These are phyloP conservation scores for Phialophora macrospora DNA, from an alignment of 2,329 filamentous ascomycete species.

Conservation along the genomic window DNA sequence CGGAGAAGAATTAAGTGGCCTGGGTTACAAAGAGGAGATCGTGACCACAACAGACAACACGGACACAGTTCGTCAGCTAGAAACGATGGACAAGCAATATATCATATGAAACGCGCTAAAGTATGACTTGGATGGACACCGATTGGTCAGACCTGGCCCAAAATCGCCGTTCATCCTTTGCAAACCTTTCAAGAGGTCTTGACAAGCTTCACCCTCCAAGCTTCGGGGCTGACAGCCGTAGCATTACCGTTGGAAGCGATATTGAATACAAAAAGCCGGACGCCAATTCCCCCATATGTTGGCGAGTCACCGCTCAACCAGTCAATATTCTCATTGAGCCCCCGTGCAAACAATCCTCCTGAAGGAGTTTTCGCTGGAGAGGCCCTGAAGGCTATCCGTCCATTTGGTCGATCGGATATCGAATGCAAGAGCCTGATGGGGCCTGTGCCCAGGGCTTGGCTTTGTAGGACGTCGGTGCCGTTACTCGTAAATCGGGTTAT, in stretches of 20 bases:
- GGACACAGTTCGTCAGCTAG: not conserved
- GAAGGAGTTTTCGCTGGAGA: not conserved
- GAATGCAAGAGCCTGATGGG: constrained; percentile 38
- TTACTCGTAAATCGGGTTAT: constrained; percentile 31
- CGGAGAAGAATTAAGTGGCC: not conserved
- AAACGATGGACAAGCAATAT: not conserved
- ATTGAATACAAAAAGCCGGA: constrained; percentile 42
- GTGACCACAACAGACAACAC: not conserved
- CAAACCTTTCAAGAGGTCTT: constrained; percentile 12
- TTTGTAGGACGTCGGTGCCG: constrained; percentile 25
- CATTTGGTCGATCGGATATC: constrained; percentile 23
- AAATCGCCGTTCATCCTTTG: not conserved
- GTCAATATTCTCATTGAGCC: constrained; percentile 14
- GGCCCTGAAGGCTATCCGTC: constrained; percentile 17
- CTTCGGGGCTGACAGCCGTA: constrained; percentile 34
- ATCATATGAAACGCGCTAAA: not conserved
- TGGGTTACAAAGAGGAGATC: not conserved
- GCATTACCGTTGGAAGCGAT: constrained; percentile 39
- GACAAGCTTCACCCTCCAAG: constrained; percentile 34
- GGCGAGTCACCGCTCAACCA: constrained; percentile 34
- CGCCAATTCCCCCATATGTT: constrained; percentile 38
- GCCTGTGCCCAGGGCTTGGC: not conserved
- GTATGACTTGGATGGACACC: not conserved
- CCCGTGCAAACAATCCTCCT: constrained; percentile 1
- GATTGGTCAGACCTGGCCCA: not conserved